Evolutionary conservation across 2,329 filamentous ascomycete species (phyloP), one percentile per base, ranked within the genome.

Genomic region (Leptosphaerulina australis): DNA sequence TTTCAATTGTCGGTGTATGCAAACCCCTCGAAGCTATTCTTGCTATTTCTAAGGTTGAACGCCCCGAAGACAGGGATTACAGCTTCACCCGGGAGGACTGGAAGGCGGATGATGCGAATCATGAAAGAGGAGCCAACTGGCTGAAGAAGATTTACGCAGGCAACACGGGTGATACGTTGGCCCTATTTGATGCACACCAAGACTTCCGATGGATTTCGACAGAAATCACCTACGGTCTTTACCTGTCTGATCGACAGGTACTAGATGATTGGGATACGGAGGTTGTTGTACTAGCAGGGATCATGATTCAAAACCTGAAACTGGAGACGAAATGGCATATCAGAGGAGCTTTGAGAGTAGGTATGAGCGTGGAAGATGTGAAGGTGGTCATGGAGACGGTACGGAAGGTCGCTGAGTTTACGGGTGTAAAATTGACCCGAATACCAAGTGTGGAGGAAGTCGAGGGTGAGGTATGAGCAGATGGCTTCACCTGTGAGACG

Each of bases 21-120:
- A 86, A 85, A 60, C 83, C 83, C 3, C 68, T 87, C 3, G 83
- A 86, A 59, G 79, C 82, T 1, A 79, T 85, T 30, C 73, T 85
- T 3, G 74, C 77, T 9, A 84, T 86, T 6, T 12, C 5, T 15
- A 37, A 45, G 18, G 41, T 37, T 3, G 41, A 45, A 20, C 33
- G 25, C 9, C 33, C 41, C 2, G 41, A 45, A 4, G 33, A 45
- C 11, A 9, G 41, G 3, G 48, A 51, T 15, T 41, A 41, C 12
- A 26, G 35, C 0, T 51, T 45, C 20, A 38, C 43, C 3, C 43
- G 43, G 3, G 1, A 83, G 55, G 72, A 76, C 5, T 87, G 84
- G 84, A 75, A 81, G 56, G 80, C 79, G 18, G 83, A 85, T 45
- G 72, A 77, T 2, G 78, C 77, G 2, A 86, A 84, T 55, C 71